Evolutionary conservation across 2,329 filamentous ascomycete species (phyloP).

Genomic region (Phyllosticta citrichinensis): DNA sequence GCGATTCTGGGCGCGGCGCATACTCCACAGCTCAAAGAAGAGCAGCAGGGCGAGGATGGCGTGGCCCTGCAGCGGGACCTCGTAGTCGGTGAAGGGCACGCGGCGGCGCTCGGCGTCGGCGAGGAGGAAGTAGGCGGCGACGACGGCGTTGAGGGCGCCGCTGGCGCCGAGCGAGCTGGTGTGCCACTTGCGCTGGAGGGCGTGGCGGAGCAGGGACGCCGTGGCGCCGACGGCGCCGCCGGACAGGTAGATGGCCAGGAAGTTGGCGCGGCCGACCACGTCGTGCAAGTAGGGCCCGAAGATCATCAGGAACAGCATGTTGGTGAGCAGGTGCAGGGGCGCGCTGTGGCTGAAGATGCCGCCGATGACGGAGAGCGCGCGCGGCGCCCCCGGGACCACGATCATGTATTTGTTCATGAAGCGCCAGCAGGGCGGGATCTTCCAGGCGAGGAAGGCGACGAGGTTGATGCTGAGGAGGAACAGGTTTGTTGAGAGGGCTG

Average conservation of each 20-base stretch:
- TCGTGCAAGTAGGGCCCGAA: slow-evolving; percentile 44
- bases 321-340: slow-evolving; percentile 50
- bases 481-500: slow-evolving; percentile 40
- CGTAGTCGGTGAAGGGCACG: slow-evolving; percentile 15
- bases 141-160: slow-evolving; percentile 25
- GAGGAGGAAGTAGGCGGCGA: slow-evolving; percentile 21
- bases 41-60: neutral
- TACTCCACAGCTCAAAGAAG: slow-evolving; percentile 11
- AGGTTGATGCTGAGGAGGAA: slow-evolving; percentile 52
- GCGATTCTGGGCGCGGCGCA: slow-evolving; percentile 8
- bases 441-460: slow-evolving; percentile 49
- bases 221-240: slow-evolving; percentile 24
- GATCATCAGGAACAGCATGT: slow-evolving; percentile 57
- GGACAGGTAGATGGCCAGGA: slow-evolving; percentile 25
- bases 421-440: slow-evolving; percentile 53
- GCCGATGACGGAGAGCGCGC: slow-evolving; percentile 50
- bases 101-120: slow-evolving; percentile 22
- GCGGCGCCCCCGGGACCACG: slow-evolving; percentile 53
- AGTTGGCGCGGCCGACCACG: slow-evolving; percentile 25
- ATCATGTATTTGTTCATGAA: slow-evolving; percentile 61
- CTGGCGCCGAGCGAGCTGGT: slow-evolving; percentile 24
- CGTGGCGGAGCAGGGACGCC: slow-evolving; percentile 17
- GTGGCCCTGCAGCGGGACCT: neutral
- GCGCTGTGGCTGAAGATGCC: slow-evolving; percentile 61
- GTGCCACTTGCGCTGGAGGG: slow-evolving; percentile 17